Conservation (phyloP, 2,329 filamentous ascomycete genomes). For the Colletotrichum sublineola region DNA sequence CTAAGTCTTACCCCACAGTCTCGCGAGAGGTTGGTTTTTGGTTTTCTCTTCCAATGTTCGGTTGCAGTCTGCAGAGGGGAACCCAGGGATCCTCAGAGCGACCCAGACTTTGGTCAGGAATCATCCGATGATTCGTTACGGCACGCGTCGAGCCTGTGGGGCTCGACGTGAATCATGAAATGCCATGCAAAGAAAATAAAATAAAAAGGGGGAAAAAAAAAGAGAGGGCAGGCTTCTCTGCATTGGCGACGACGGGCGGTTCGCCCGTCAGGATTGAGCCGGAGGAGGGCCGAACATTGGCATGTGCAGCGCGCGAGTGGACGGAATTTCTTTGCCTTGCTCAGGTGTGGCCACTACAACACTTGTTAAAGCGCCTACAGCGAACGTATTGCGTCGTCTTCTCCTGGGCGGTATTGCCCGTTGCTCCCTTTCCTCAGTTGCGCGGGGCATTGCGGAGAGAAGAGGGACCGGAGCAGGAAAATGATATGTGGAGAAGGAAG, state of each 20-base stretch:
- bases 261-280: slow-evolving; percentile 32
- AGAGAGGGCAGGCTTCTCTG: slow-evolving; percentile 1
- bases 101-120: background rate
- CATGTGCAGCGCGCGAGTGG: slow-evolving; percentile 25
- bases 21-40: slow-evolving; percentile 20
- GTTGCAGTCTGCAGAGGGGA: slow-evolving; percentile 28
- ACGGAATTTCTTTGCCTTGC: slow-evolving; percentile 19
- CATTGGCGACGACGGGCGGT: slow-evolving; percentile 13
- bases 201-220: background rate
- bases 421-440: slow-evolving; percentile 25
- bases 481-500: slow-evolving; percentile 8
- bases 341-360: slow-evolving; percentile 18
- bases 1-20: slow-evolving; percentile 19
- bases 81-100: slow-evolving; percentile 10
- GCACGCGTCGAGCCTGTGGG: slow-evolving; percentile 18
- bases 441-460: slow-evolving; percentile 35
- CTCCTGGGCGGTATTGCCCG: slow-evolving; percentile 18
- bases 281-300: slow-evolving; percentile 27
- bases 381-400: slow-evolving; percentile 25
- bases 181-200: background rate
- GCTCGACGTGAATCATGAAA: slow-evolving; percentile 11
- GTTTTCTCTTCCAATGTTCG: slow-evolving; percentile 6
- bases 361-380: background rate
- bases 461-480: slow-evolving; percentile 18
- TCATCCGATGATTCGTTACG: slow-evolving; percentile 16